Conservation (phyloP, 192 early-diverging fungal genomes). For the Backusella mclennaniae region DNA sequence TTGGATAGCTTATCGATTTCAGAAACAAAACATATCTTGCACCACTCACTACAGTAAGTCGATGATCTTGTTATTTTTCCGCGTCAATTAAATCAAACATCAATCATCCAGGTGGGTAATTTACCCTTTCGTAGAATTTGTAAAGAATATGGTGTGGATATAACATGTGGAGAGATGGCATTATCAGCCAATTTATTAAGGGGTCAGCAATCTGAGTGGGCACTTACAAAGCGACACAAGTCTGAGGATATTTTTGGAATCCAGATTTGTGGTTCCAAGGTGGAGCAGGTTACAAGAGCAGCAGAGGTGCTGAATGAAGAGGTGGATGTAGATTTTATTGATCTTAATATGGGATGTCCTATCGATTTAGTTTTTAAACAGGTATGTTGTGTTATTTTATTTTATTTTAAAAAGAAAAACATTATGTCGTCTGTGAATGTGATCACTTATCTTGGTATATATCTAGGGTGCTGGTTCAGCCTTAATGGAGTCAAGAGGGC, state of each 20-base stretch:
- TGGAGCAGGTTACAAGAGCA: conserved; percentile 55
- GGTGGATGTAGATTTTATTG: conserved; percentile 87
- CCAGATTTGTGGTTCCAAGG: conserved; percentile 74
- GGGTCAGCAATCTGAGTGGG: conserved; percentile 76
- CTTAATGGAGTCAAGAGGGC: conserved; percentile 64
- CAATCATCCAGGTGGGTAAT: conserved; percentile 67
- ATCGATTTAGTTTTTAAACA: conserved; percentile 79
- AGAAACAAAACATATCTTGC: conserved; percentile 90
- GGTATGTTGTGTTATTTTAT: neutral
- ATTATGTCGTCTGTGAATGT: neutral
- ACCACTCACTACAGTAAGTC: conserved; percentile 82
- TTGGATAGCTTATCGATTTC: conserved; percentile 56
- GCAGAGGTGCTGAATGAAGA: conserved; percentile 68
- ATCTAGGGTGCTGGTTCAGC: conserved; percentile 78
- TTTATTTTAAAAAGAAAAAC: no score
- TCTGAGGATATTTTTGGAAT: conserved; percentile 93
- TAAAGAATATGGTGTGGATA: conserved; percentile 91
- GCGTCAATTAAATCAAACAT: no score
- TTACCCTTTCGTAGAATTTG: conserved; percentile 94
- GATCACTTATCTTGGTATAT: neutral
- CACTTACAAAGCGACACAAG: conserved; percentile 78
- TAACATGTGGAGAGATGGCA: conserved; percentile 98
- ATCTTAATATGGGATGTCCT: conserved; percentile 96
- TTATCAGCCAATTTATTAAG: conserved; percentile 62
- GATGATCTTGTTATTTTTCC: neutral